These are phyloP conservation scores for Spathaspora gorwiae DNA, from an alignment of 805 yeast species.

Conservation along the genomic window DNA sequence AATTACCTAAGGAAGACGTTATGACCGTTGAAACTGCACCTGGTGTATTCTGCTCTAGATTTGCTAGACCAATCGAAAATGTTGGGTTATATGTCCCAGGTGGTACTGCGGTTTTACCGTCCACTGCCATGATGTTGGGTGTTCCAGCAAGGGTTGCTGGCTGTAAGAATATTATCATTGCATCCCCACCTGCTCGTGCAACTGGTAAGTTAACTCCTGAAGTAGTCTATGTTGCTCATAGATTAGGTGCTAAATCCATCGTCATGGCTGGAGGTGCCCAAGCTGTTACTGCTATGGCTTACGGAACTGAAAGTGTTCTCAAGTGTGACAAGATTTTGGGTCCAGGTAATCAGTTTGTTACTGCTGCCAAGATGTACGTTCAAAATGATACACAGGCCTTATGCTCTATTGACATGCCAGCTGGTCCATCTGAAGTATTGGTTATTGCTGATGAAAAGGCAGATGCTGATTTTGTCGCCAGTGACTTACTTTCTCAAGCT, in stretches of 20 bases:
- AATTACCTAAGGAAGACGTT: conserved; percentile 63
- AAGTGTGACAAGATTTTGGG: conserved; percentile 97
- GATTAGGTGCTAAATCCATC: conserved; percentile 85
- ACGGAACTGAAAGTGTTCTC: conserved; percentile 89
- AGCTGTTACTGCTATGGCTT: conserved; percentile 98
- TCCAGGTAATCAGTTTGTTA: conserved; percentile 98
- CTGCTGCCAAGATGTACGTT: conserved; percentile 98
- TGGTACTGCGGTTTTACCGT: conserved; percentile 97
- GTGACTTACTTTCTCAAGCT: conserved; percentile 94
- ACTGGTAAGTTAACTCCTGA: conserved; percentile 95
- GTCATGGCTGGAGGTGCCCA: conserved; percentile 99
- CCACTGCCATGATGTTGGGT: conserved; percentile 96
- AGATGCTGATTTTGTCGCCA: conserved; percentile 95
- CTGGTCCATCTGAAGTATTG: conserved; percentile 97
- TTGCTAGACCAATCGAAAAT: conserved; percentile 88
- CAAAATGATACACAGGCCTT: conserved; percentile 93
- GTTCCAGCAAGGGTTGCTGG: conserved; percentile 99
- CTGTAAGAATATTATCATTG: conserved; percentile 84
- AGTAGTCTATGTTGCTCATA: conserved; percentile 94
- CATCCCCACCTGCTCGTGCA: conserved; percentile 86
- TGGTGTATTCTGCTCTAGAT: conserved; percentile 91
- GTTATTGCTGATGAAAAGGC: conserved; percentile 88
- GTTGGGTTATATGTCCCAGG: conserved; percentile 98
- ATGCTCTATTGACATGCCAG: conserved; percentile 98
- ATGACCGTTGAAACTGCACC: conserved; percentile 87